These are phyloP conservation scores for Diplodia mutila DNA, from an alignment of 2,329 filamentous ascomycete genomes.

Conservation along the genomic window DNA sequence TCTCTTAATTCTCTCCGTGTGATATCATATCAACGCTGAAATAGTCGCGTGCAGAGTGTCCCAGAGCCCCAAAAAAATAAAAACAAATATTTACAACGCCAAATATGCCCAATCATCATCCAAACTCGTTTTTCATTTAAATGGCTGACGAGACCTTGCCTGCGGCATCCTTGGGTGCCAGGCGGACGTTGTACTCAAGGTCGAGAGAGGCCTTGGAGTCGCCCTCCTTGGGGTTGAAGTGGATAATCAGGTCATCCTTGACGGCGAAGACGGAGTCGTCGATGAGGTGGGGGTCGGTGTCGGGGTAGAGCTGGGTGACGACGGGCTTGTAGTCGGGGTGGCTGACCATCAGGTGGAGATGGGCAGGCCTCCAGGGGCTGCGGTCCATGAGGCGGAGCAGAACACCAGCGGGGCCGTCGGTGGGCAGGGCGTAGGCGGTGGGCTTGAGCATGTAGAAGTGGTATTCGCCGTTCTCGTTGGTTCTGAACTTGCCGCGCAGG, in stretches of 20 bases:
- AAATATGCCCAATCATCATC: conserved; percentile 13
- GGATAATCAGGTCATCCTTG: conserved; percentile 37
- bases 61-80: background rate
- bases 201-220: conserved; percentile 61
- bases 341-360: conserved; percentile 62
- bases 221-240: conserved; percentile 50
- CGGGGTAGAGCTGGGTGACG: conserved; percentile 63
- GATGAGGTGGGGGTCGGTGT: conserved; percentile 60
- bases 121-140: background rate
- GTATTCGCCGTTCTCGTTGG: conserved; percentile 70
- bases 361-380: conserved; percentile 64
- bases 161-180: conserved; percentile 48
- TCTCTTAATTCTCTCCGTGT: background rate
- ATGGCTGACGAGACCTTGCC: conserved; percentile 22
- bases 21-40: conserved; percentile 17
- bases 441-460: conserved; percentile 76
- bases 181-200: conserved; percentile 64
- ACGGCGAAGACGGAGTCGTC: conserved; percentile 66
- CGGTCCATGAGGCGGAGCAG: conserved; percentile 60
- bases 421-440: conserved; percentile 72
- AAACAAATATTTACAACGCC: conserved; percentile 20
- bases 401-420: conserved; percentile 61
- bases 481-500: conserved; percentile 74
- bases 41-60: conserved; percentile 1
- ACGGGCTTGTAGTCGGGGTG: conserved; percentile 60